Conservation (phyloP, 2,329 filamentous ascomycete species). For the Didymella exigua region DNA sequence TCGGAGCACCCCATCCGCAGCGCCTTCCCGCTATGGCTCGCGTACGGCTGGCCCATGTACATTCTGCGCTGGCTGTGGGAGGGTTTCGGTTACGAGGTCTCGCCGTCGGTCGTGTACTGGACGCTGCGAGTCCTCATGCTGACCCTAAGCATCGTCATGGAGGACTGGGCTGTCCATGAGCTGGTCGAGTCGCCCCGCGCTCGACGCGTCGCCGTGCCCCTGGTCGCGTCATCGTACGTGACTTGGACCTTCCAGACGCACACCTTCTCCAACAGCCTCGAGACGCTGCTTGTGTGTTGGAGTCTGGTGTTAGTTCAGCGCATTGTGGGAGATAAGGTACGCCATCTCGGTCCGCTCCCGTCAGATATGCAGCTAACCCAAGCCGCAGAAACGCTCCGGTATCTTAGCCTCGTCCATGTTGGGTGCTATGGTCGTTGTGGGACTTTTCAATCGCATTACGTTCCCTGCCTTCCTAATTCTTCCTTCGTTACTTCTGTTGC, state of each 20-base stretch:
- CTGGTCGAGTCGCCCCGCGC: constrained; percentile 74
- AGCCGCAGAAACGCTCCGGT: constrained; percentile 71
- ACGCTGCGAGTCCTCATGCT: constrained; percentile 90
- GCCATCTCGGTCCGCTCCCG: constrained; percentile 42
- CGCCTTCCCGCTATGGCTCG: constrained; percentile 93
- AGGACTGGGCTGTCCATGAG: constrained; percentile 97
- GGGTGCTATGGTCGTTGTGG: constrained; percentile 80
- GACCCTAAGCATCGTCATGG: constrained; percentile 89
- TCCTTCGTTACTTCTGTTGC: constrained; percentile 80
- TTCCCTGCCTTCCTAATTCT: constrained; percentile 92
- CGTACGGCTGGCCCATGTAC: constrained; percentile 93
- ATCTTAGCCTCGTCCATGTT: constrained; percentile 77
- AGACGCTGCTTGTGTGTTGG: constrained; percentile 92
- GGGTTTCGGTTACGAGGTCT: constrained; percentile 79
- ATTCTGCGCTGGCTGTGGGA: constrained; percentile 91
- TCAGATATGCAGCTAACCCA: constrained; percentile 40
- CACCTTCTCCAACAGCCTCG: constrained; percentile 96
- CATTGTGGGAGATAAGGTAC: constrained; percentile 78
- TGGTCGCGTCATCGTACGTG: constrained; percentile 95
- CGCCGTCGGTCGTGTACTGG: constrained; percentile 89
- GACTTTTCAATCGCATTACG: constrained; percentile 94
- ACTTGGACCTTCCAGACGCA: constrained; percentile 99
- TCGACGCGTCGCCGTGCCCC: constrained; percentile 75
- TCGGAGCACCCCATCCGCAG: constrained; percentile 87
- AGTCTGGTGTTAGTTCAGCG: constrained; percentile 88